A percentile compares a stretch with the other conserved stretches of the same genome.
Conservation (phyloP, 352 stramenopile genomes). For the Pythium myriotylum region DNA sequence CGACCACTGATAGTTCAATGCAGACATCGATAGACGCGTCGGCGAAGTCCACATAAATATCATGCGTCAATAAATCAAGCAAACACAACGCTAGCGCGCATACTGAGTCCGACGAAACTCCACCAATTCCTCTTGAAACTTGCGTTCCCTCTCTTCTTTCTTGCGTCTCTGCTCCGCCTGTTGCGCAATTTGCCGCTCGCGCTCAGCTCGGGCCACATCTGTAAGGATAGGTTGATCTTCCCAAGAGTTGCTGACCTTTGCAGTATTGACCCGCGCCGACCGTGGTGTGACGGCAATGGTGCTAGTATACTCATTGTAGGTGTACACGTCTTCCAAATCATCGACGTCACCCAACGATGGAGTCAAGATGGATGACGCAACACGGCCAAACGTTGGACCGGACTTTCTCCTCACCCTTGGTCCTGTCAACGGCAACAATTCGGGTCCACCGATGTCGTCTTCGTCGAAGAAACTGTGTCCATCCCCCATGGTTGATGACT, state of each 20-base stretch:
- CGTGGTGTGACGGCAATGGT: conserved; percentile 9
- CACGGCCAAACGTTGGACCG: background rate
- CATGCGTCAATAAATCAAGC: too few species aligned
- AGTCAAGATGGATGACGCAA: conserved; percentile 4
- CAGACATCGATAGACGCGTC: background rate
- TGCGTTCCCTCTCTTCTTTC: conserved; percentile 48
- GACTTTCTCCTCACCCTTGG: background rate
- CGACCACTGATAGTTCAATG: background rate
- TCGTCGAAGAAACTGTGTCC: too few species aligned
- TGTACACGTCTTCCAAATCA: conserved; percentile 19
- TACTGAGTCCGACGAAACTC: conserved; percentile 35
- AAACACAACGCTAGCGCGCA: background rate
- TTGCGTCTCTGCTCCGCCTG: conserved; percentile 23
- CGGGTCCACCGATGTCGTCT: background rate
- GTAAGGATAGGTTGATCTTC: conserved; percentile 59
- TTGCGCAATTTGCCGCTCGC: conserved; percentile 31
- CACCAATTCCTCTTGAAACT: conserved; percentile 59
- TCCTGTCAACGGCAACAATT: background rate
- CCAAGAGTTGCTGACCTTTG: conserved; percentile 27
- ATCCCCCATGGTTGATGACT: too few species aligned
- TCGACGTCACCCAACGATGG: conserved; percentile 5
- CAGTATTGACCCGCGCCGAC: background rate
- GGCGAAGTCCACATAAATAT: background rate
- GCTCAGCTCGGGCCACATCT: conserved; percentile 36
- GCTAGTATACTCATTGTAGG: conserved; percentile 32